A percentile compares a stretch with the other conserved stretches of the same genome.
Evolutionary conservation across 2,329 filamentous ascomycete species (phyloP).

Genomic region (Zymoseptoria tritici): DNA sequence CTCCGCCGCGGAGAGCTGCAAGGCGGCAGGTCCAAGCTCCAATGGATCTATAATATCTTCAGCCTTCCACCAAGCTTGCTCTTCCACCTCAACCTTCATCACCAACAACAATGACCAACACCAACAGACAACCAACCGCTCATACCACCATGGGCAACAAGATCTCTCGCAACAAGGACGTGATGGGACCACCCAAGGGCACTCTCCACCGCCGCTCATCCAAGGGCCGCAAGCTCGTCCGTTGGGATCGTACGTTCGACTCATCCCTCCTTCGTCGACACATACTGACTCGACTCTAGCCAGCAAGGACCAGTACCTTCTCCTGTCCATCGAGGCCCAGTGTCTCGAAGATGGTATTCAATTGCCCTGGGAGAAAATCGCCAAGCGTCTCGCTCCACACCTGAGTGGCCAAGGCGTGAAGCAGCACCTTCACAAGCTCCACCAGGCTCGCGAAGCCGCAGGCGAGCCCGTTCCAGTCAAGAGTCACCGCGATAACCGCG

Average conservation of each 20-base stretch:
- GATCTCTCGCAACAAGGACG: neutral
- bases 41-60: neutral
- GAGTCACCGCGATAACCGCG: neutral
- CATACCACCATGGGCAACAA: neutral
- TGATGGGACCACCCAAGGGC: neutral
- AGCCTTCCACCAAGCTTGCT: neutral
- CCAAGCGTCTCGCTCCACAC: conserved; percentile 5
- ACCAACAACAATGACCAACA: neutral
- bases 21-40: neutral
- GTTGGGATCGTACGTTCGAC: neutral
- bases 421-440: conserved; percentile 23
- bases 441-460: conserved; percentile 10
- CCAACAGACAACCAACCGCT: neutral
- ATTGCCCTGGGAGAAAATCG: conserved; percentile 18
- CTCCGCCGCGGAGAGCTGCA: neutral
- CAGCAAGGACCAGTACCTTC: conserved; percentile 18
- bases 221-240: neutral
- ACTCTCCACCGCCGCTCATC: neutral
- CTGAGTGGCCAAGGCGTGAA: conserved; percentile 17
- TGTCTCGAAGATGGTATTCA: conserved; percentile 6
- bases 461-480: conserved; percentile 14
- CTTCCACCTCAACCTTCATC: neutral
- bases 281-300: neutral
- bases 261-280: neutral
- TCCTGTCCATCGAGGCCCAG: conserved; percentile 19